Conservation (phyloP, 2,329 filamentous ascomycete species). For the Monilinia laxa region DNA sequence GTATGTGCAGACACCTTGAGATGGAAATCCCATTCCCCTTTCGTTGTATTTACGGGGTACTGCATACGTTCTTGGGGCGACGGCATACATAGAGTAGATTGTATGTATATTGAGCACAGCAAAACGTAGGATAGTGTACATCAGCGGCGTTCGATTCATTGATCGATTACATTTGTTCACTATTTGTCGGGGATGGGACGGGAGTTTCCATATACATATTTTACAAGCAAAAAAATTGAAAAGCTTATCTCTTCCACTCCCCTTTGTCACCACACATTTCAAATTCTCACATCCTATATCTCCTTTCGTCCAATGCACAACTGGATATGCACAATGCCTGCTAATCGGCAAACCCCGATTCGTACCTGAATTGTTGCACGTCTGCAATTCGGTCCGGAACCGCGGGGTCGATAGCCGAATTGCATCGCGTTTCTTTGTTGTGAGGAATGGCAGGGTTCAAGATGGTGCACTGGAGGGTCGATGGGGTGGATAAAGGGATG, state of each 20-base stretch:
- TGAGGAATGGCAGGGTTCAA: background rate
- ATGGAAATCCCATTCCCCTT: background rate
- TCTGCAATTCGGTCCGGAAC: conserved; percentile 10
- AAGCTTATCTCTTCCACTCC: background rate
- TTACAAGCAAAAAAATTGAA: background rate
- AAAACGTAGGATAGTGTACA: background rate
- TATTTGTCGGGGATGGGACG: background rate
- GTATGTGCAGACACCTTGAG: conserved; percentile 20
- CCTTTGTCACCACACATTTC: background rate
- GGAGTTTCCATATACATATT: background rate
- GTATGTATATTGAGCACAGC: background rate
- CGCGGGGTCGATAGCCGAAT: background rate
- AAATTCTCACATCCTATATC: background rate
- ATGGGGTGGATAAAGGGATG: background rate
- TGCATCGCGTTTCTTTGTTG: background rate
- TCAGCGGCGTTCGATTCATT: conserved; percentile 4
- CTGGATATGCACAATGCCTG: background rate
- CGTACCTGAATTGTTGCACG: conserved; percentile 11
- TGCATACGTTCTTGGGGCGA: background rate
- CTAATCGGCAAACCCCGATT: background rate
- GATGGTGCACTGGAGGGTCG: background rate
- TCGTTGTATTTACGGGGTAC: background rate
- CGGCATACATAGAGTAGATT: background rate
- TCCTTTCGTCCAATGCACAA: background rate
- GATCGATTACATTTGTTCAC: background rate